Evolutionary conservation across 164 flowering plant genomes (phyloP), one percentile per base, ranked within the genome.

Genomic region (Vitis vinifera): DNA sequence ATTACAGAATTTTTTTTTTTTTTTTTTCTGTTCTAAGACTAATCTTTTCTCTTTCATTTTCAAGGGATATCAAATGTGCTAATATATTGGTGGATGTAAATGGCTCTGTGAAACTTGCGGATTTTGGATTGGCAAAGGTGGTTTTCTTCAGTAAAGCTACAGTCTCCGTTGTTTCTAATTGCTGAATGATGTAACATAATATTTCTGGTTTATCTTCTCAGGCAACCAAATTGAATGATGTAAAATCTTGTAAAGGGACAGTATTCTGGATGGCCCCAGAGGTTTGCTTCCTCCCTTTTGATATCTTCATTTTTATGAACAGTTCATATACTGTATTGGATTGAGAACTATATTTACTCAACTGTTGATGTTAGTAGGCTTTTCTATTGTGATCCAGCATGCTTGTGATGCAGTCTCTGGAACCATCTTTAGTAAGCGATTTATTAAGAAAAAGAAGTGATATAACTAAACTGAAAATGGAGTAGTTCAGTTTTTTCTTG

Each of bases 181-280:
- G 23, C 59, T 66, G 7, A 59, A 58, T 49, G 13, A 11, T 14
- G 23, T 8, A 2, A 66, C 14, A 2, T 49, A 8, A 13, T 17
- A 31, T 55, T 67, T 16, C 49, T 59, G 15, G 15, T 66, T 1
- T 51, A n/a, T 51, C 4, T 73, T 68, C 56, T 17, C 80, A 83
- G 86, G 81, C 81, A 27, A 80, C 84, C 51, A 83, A 70, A 69
- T 47, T 75, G 52, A 81, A 83, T 69, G 83, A 81, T 71, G 64
- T 81, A 83, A 81, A 31, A 71, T 81, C 86, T 68, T 73, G 82
- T 77, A 78, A 78, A 6, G 65, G 84, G 86, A 81, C 78, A 50
- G 62, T 82, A 69, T 75, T 64, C 7, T 83, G 86, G 86, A 83
- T 83, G 86, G 86, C 84, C 23, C 86, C 84, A 23, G 86, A 83